A percentile compares a stretch with the other conserved stretches of the same genome.
These are phyloP conservation scores for Lasiosphaeriaceae sp. DNA, from an alignment of 495 filamentous ascomycete genomes.

Conservation along the genomic window DNA sequence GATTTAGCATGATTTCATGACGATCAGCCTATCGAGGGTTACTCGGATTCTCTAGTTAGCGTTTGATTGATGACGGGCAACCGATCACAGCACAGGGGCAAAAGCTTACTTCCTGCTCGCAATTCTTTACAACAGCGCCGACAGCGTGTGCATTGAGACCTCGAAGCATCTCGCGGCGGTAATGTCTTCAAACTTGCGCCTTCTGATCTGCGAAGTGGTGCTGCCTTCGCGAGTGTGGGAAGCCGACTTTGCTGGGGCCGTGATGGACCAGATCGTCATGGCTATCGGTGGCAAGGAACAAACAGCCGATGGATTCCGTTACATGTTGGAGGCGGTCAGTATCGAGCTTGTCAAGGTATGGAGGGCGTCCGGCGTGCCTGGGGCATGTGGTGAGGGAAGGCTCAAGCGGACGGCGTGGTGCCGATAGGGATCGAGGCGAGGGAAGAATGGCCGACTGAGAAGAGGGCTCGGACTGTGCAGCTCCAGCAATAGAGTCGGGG, in stretches of 20 bases:
- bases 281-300: constrained; percentile 30
- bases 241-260: constrained; percentile 17
- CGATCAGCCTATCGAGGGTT: constrained; percentile 18
- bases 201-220: constrained; percentile 30
- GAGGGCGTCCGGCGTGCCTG: constrained; percentile 18
- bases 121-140: constrained; percentile 24
- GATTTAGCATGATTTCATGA: constrained; percentile 22
- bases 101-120: constrained; percentile 24
- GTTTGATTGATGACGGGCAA: background rate
- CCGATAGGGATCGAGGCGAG: no score
- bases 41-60: background rate
- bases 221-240: constrained; percentile 20
- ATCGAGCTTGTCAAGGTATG: constrained; percentile 29
- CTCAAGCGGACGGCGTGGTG: constrained; percentile 7
- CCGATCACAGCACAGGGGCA: constrained; percentile 7
- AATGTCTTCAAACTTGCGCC: constrained; percentile 20
- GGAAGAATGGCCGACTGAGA: no score
- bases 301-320: constrained; percentile 20
- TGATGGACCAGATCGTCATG: constrained; percentile 28
- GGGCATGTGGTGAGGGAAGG: constrained; percentile 15
- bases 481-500: background rate
- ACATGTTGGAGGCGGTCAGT: constrained; percentile 23
- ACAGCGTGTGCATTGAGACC: constrained; percentile 14
- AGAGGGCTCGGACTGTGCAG: no score
- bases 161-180: constrained; percentile 14